These are phyloP conservation scores for Asparagopsis taxiformis DNA, from an alignment of 31 red algal species.

Conservation along the genomic window DNA sequence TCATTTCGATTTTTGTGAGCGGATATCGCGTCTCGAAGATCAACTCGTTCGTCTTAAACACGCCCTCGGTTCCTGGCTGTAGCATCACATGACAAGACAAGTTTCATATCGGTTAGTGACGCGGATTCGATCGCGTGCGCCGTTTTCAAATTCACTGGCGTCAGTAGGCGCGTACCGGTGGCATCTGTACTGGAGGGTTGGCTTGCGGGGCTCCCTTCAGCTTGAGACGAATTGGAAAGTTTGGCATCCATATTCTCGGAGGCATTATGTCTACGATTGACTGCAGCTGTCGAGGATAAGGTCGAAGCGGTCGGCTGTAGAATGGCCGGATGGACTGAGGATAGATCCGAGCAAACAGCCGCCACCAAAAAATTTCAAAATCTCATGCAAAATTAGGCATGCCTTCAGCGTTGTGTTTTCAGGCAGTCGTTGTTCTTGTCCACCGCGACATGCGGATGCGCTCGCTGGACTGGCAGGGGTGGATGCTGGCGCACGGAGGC, in stretches of 20 bases:
- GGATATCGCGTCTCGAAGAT: conserved; percentile 52
- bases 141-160: not conserved
- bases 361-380: too few species aligned
- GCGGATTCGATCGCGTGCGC: not conserved
- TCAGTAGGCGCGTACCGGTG: conserved; percentile 16
- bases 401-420: too few species aligned
- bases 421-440: too few species aligned
- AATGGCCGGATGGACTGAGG: too few species aligned
- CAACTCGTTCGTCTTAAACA: conserved; percentile 56
- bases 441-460: too few species aligned
- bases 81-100: not conserved
- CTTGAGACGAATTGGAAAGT: conserved; percentile 56
- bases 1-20: conserved; percentile 60
- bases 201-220: conserved; percentile 33
- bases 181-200: conserved; percentile 28
- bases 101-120: not conserved
- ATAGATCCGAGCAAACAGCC: too few species aligned
- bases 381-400: too few species aligned
- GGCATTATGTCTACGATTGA: too few species aligned
- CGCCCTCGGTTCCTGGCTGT: conserved; percentile 55
- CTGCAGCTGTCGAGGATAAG: too few species aligned
- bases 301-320: too few species aligned
- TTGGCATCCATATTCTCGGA: conserved; percentile 72
- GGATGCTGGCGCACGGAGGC: too few species aligned
- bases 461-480: too few species aligned